Conservation (phyloP, 1,139 yeast genomes). For the Debaryomyces fabryi region DNA sequence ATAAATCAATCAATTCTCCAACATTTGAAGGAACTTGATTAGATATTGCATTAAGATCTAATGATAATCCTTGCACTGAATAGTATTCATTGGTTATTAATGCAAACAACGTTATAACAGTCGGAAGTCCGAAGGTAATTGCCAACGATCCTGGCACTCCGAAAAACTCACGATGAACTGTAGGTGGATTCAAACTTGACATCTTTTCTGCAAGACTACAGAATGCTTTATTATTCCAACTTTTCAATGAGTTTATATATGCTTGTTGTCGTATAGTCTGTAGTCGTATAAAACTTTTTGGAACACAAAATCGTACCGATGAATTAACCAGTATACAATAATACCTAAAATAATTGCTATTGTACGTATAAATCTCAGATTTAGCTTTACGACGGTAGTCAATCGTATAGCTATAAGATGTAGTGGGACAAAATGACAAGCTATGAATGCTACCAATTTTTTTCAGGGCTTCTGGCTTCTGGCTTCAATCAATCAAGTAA, state of each 20-base stretch:
- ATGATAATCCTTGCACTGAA: constrained; percentile 48
- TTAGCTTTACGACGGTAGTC: not conserved
- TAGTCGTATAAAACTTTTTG: not conserved
- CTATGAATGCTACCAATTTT: too few relatives aligned
- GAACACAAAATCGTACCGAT: constrained; percentile 3
- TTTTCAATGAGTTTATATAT: not conserved
- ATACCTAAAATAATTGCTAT: not conserved
- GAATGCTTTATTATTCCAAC: not conserved
- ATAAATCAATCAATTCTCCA: constrained; percentile 28
- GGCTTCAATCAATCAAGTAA: too few relatives aligned
- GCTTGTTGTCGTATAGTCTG: not conserved
- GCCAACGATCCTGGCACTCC: constrained; percentile 76
- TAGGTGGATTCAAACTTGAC: constrained; percentile 63
- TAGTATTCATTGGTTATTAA: constrained; percentile 61
- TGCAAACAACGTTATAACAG: constrained; percentile 59
- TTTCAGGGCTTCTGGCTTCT: too few relatives aligned
- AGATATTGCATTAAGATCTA: constrained; percentile 41
- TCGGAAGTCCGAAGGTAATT: constrained; percentile 69
- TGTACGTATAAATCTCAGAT: not conserved
- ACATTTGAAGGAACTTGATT: constrained; percentile 29
- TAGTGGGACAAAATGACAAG: too few relatives aligned
- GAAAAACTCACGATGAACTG: constrained; percentile 71
- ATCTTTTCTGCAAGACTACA: constrained; percentile 6
- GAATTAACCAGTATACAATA: not conserved
- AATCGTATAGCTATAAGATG: too few relatives aligned